These are phyloP conservation scores for Saccharomycopsis fermentans DNA, from an alignment of 805 yeast genomes.

Conservation along the genomic window DNA sequence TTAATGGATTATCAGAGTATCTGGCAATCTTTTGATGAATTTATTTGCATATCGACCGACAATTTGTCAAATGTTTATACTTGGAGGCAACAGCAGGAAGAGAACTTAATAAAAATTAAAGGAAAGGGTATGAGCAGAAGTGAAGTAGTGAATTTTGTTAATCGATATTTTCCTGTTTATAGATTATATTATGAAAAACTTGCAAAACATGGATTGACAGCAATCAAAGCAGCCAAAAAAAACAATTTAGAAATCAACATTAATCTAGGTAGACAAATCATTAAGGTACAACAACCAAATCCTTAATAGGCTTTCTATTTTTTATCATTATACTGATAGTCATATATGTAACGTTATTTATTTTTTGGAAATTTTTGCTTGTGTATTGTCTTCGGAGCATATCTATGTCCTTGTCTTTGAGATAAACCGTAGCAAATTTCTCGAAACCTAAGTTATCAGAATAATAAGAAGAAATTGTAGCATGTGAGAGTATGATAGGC, in stretches of 20 bases:
- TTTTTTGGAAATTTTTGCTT: neutral
- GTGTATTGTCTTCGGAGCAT: neutral
- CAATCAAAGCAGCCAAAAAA: neutral
- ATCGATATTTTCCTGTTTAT: constrained; percentile 82
- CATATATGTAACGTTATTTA: constrained; percentile 3
- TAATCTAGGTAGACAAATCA: constrained; percentile 9
- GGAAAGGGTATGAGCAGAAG: constrained; percentile 78
- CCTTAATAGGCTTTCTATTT: constrained; percentile 4
- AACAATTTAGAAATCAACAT: constrained; percentile 14
- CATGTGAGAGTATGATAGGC: constrained; percentile 10
- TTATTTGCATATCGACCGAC: constrained; percentile 53
- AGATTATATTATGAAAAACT: constrained; percentile 50
- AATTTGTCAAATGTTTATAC: constrained; percentile 51
- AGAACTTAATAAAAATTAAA: constrained; percentile 36
- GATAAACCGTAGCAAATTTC: constrained; percentile 9
- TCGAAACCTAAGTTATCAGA: constrained; percentile 1
- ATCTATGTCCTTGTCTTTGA: constrained; percentile 2
- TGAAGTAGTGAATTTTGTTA: constrained; percentile 58
- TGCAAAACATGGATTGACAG: constrained; percentile 23
- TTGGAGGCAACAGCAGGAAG: constrained; percentile 77
- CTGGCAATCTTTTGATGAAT: constrained; percentile 51
- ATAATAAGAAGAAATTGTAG: constrained; percentile 5
- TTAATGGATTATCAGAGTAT: constrained; percentile 40
- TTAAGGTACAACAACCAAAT: constrained; percentile 3
- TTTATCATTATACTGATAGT: constrained; percentile 5